Base-by-base conservation (phyloP, 1,139 yeast species). In the Suhomyces bokatorum region DNA sequence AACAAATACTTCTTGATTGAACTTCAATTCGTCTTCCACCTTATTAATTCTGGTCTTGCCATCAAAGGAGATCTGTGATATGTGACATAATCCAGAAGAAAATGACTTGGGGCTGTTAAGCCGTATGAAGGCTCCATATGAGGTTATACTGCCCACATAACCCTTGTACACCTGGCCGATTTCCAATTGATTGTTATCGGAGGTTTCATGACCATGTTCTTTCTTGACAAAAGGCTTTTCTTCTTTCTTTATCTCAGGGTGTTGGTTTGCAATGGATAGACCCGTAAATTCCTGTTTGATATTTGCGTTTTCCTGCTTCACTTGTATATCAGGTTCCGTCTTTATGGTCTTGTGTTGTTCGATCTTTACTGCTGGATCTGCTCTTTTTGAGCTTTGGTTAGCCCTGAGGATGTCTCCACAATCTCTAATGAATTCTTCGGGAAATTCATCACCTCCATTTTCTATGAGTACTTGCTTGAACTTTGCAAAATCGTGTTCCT, bases 81-180 rank as follows among this genome's bases (percentile, higher is more conserved):
- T 75, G 60, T 91, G 97, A 37, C 93, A 83, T 24, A 91, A 68
- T 0, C 96, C 97, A 34, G 66, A 63, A 32, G 46, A 59, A 52
- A 36, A 64, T 50, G 58, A 59, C 47, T 35, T 69, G 51, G 31
- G 62, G 43, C 48, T 50, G 39, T 58, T 45, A 47, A 66, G 30
- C 6, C 79, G 60, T 0, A 90, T 79, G 59, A 93, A 91, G 1
- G 90, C 95, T 0, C 99, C 98, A 63, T 81, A 91, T 2, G 77
- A 63, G 17, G 83, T 80, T 4, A 87, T 59, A 39, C 78, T 79
- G 35, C 72, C 71, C 1, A 91, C 85, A 20, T 55, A 64, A 0
- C 96, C 97, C 34, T 62, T 63, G 56, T 84, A 84, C 0, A 86
- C 65, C 22, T 69, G 60, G 17, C 78, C 79, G 1, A 71, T 50